Conservation (phyloP, 2,329 filamentous ascomycete genomes). For the Verticillium nonalfalfae region DNA sequence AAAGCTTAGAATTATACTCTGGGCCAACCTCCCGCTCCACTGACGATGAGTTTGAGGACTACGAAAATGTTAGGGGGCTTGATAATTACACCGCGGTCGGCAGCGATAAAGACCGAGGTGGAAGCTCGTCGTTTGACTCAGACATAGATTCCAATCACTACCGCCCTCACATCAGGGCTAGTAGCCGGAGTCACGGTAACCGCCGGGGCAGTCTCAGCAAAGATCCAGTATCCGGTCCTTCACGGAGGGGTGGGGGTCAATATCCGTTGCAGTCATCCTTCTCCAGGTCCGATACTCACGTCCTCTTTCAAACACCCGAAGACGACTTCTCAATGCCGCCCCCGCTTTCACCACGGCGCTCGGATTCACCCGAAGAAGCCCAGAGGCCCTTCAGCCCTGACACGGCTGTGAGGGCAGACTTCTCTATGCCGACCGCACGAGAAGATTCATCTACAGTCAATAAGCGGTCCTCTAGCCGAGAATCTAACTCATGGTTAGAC, state of each 20-base stretch:
- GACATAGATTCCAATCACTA: background rate
- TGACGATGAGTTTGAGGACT: constrained; percentile 37
- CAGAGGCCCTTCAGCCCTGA: constrained; percentile 13
- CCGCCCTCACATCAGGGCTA: background rate
- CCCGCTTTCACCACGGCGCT: constrained; percentile 61
- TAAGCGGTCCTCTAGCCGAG: constrained; percentile 59
- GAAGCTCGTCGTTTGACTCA: background rate
- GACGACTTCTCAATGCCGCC: constrained; percentile 60
- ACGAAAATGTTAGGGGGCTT: constrained; percentile 43
- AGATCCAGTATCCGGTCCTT: constrained; percentile 4
- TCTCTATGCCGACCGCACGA: constrained; percentile 20
- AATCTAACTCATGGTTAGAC: constrained; percentile 88
- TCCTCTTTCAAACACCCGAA: constrained; percentile 40
- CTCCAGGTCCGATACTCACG: constrained; percentile 34
- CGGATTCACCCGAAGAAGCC: constrained; percentile 33
- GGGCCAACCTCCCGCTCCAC: constrained; percentile 19
- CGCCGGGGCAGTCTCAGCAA: background rate
- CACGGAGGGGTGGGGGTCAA: constrained; percentile 12
- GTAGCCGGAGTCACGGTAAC: background rate
- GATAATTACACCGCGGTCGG: constrained; percentile 41
- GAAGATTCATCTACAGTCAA: constrained; percentile 28
- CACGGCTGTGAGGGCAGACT: constrained; percentile 25
- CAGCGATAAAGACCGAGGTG: constrained; percentile 22
- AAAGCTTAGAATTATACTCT: constrained; percentile 49
- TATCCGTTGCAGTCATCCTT: constrained; percentile 45